Evolutionary conservation across 345 rosid genomes (phyloP).

Genomic region (Citrus trifoliata): DNA sequence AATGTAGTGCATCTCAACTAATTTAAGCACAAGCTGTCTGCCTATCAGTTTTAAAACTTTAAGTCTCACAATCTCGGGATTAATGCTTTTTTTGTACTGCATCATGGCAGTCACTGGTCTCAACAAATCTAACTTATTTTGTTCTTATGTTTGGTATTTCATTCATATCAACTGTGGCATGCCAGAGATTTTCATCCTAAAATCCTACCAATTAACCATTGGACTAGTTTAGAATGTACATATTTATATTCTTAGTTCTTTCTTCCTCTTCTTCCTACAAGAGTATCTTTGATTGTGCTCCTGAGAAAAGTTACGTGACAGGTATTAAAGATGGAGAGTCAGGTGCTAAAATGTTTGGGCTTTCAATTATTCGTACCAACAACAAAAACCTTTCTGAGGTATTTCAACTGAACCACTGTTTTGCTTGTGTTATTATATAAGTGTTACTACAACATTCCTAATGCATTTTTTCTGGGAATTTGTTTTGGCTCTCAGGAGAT

Average conservation of each 20-base stretch:
- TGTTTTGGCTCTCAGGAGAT: slow-evolving; percentile 66
- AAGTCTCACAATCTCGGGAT: neutral
- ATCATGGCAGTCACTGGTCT: neutral
- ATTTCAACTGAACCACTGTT: slow-evolving; percentile 10
- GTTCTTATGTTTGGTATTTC: neutral
- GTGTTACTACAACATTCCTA: slow-evolving; percentile 1
- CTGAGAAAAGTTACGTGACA: slow-evolving; percentile 25
- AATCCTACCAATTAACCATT: neutral
- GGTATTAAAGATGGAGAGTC: slow-evolving; percentile 76
- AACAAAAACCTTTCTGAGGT: slow-evolving; percentile 88
- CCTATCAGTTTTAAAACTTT: neutral
- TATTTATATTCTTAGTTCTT: neutral
- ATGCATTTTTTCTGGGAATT: slow-evolving; percentile 5
- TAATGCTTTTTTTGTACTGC: neutral
- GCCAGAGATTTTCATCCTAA: neutral
- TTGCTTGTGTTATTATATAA: neutral
- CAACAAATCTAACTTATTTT: neutral
- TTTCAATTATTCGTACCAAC: slow-evolving; percentile 73
- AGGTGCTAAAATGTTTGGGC: slow-evolving; percentile 60
- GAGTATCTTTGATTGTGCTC: neutral
- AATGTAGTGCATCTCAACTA: neutral
- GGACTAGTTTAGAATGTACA: neutral
- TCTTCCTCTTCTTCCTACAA: neutral
- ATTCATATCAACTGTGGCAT: neutral
- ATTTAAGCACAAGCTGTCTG: neutral